Evolutionary conservation across 2,329 filamentous ascomycete species (phyloP).

Genomic region (Xylaria sp.): DNA sequence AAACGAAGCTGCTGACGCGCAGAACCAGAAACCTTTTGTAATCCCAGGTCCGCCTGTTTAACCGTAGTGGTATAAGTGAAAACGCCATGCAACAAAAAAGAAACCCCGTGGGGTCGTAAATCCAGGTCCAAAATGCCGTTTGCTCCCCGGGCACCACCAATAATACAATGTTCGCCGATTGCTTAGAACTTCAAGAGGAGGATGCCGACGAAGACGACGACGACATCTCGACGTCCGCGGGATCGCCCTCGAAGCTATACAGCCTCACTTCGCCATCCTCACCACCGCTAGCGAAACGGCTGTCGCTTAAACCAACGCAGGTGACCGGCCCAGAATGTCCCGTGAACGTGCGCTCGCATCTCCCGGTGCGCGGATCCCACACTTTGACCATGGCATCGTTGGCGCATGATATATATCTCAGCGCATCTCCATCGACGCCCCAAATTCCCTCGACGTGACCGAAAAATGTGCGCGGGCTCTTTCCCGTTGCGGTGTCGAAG

Average conservation of each 20-base stretch:
- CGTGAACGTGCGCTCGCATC: constrained; percentile 89
- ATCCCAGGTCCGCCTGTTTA: constrained; percentile 10
- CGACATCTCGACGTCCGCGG: constrained; percentile 47
- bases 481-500: constrained; percentile 84
- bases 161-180: constrained; percentile 1
- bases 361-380: constrained; percentile 91
- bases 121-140: constrained; percentile 4
- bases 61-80: constrained; percentile 19
- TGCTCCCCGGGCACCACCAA: neutral
- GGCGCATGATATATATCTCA: constrained; percentile 84
- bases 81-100: constrained; percentile 12
- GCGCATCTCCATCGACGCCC: constrained; percentile 85
- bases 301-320: constrained; percentile 89
- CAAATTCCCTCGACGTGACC: constrained; percentile 96
- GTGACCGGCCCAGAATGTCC: constrained; percentile 91
- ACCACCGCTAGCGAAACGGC: constrained; percentile 84
- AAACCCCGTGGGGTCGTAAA: neutral
- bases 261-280: constrained; percentile 91
- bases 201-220: no score
- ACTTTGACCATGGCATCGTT: constrained; percentile 94
- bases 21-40: neutral
- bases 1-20: neutral
- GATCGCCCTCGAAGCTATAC: constrained; percentile 70
- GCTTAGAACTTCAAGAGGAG: constrained; percentile 43
- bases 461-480: constrained; percentile 90